Base-by-base conservation (phyloP, 2,329 filamentous ascomycete genomes). In the Nothophaeocryptopus gaeumannii region DNA sequence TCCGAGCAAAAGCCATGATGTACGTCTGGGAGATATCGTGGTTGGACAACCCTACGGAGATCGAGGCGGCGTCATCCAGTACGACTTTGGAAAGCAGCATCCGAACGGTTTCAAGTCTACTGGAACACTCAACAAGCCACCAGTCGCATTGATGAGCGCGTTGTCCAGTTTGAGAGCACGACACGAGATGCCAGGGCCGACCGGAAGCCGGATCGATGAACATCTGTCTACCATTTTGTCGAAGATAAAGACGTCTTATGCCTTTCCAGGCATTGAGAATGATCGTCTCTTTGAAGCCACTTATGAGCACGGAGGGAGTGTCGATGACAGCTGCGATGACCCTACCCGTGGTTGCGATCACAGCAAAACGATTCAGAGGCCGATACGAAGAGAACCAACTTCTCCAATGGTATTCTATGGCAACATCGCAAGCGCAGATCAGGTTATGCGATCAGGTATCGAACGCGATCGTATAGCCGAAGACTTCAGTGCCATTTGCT, bases 1-100 rank as follows among this genome's bases (percentile, higher is more conserved):
- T 9, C 57, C 57, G 1, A 57, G 32, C 32, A 16, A 31, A 15
- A 35, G 42, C 11, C 9, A 31, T n/a, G 60, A 64, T 26, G 54
- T 64, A 2, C 56, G 63, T 0, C 55, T 65, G 3, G 62, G 62
- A 1, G 62, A 65, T 33, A 47, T 65, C 3, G 55, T 59, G 0
- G 50, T 65, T n/a, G 56, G 55, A 26, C 38, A 54, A 20, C 59
- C 59, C 2, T 5, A 20, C 1, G 45, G 38, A 0, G 35, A 15
- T 10, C 45, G 46, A 14, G 58, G 60, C 5, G 63, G 62, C 4
- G 63, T 65, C 2, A 34, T 62, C 5, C 59, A 65, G 36, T 62
- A 54, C 13, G 61, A 64, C 33, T 50, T 62, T 11, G 59, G 56
- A 3, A 63, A 61, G 20, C 11, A 41, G 12, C 15, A 41, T 16